Evolutionary conservation across 805 yeast species (phyloP).

Genomic region (Brettanomyces custersianus): DNA sequence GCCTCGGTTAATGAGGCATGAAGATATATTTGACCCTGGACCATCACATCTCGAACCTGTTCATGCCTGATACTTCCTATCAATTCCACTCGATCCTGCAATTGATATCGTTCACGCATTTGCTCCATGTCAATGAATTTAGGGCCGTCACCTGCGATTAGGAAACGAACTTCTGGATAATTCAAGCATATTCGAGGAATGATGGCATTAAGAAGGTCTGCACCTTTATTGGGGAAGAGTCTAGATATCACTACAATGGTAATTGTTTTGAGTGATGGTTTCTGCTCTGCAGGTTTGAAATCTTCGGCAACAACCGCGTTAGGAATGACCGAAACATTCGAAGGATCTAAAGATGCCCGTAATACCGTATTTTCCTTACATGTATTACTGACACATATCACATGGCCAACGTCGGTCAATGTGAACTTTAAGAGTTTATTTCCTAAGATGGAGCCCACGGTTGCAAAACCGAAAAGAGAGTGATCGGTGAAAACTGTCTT

Average conservation of each 20-base stretch:
- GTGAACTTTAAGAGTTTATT: conserved; percentile 82
- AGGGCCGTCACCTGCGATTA: conserved; percentile 97
- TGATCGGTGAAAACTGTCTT: conserved; percentile 93
- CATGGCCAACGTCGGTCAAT: conserved; percentile 78
- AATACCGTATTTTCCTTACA: conserved; percentile 93
- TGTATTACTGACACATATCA: conserved; percentile 93
- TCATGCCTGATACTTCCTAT: conserved; percentile 89
- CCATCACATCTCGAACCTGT: conserved; percentile 86
- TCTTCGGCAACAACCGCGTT: conserved; percentile 87
- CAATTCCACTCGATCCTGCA: conserved; percentile 81
- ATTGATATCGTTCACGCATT: conserved; percentile 77
- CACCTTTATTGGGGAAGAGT: conserved; percentile 93
- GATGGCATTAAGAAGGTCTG: conserved; percentile 74
- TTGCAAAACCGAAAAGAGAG: conserved; percentile 89
- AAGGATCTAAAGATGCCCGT: conserved; percentile 75
- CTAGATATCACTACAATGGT: conserved; percentile 89
- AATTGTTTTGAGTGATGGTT: conserved; percentile 33
- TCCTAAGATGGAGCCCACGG: conserved; percentile 72
- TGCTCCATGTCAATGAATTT: conserved; percentile 89
- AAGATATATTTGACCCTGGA: conserved; percentile 84
- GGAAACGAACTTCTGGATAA: conserved; percentile 58
- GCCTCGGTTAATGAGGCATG: conserved; percentile 96
- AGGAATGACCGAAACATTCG: conserved; percentile 80
- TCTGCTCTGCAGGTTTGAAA: conserved; percentile 43
- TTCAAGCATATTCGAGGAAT: conserved; percentile 73